Conservation (phyloP, 2,329 filamentous ascomycete species). For the Xylaria sp. region DNA sequence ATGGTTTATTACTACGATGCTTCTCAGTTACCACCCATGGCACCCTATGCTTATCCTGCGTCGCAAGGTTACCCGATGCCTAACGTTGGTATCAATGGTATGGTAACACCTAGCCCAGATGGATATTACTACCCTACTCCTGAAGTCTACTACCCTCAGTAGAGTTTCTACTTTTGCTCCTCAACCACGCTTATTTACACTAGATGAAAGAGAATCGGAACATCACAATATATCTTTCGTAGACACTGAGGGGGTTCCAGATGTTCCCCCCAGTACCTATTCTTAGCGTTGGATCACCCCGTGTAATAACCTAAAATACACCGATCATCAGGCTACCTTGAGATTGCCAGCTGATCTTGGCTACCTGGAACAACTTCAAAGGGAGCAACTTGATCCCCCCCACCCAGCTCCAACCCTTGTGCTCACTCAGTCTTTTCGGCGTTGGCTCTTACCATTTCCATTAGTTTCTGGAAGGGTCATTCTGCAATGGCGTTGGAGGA, state of each 20-base stretch:
- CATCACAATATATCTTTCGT: constrained; percentile 14
- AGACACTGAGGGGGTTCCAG: constrained; percentile 1
- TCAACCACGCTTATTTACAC: neutral
- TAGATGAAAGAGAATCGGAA: constrained; percentile 8
- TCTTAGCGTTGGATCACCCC: constrained; percentile 21
- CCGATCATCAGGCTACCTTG: constrained; percentile 20
- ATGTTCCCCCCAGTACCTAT: constrained; percentile 10
- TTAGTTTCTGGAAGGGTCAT: constrained; percentile 36
- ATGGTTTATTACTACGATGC: constrained; percentile 96
- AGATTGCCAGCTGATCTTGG: constrained; percentile 9
- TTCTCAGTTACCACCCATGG: constrained; percentile 71
- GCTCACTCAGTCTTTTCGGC: constrained; percentile 28
- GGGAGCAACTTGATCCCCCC: constrained; percentile 1
- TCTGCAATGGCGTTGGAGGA: constrained; percentile 41
- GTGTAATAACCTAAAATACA: constrained; percentile 19
- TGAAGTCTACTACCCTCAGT: constrained; percentile 70
- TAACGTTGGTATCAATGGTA: constrained; percentile 76
- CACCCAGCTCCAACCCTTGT: constrained; percentile 15
- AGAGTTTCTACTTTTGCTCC: constrained; percentile 45
- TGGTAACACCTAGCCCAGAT: constrained; percentile 77
- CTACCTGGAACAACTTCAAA: constrained; percentile 20
- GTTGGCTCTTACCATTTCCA: constrained; percentile 38
- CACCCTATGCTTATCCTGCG: constrained; percentile 58
- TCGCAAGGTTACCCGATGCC: constrained; percentile 64
- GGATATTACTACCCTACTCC: constrained; percentile 75